Conservation (phyloP, 768 basidiomycete species). For the Xerocomellus chrysenteron region DNA sequence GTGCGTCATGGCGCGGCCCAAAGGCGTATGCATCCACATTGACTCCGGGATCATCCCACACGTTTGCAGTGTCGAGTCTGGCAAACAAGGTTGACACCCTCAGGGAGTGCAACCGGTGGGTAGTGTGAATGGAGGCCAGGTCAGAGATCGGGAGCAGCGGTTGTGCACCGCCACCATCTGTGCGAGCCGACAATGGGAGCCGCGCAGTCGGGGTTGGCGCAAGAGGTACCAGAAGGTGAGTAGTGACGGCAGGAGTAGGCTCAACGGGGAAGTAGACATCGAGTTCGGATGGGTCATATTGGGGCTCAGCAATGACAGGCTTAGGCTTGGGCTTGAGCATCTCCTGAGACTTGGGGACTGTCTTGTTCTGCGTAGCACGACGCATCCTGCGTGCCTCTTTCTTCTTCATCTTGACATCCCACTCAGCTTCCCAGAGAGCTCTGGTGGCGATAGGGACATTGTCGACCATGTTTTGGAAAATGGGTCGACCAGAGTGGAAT, state of each 20-base stretch:
- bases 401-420: constrained; percentile 56
- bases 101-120: constrained; percentile 54
- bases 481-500: constrained; percentile 69
- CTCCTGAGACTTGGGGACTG: constrained; percentile 23
- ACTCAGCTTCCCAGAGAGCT: constrained; percentile 72
- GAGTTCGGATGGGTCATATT: constrained; percentile 39
- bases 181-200: constrained; percentile 49
- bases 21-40: constrained; percentile 63
- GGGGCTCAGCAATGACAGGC: constrained; percentile 1
- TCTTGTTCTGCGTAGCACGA: constrained; percentile 22
- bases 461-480: constrained; percentile 78
- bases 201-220: constrained; percentile 70
- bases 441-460: constrained; percentile 78
- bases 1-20: constrained; percentile 34
- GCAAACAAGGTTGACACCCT: constrained; percentile 69
- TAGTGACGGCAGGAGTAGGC: constrained; percentile 46
- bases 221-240: constrained; percentile 72
- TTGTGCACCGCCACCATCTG: constrained; percentile 18
- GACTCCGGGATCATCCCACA: constrained; percentile 54
- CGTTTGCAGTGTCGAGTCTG: constrained; percentile 64
- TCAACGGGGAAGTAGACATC: constrained; percentile 60
- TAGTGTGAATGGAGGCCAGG: constrained; percentile 50
- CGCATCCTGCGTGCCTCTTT: constrained; percentile 32
- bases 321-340: constrained; percentile 26
- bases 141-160: constrained; percentile 54